A percentile compares a stretch with the other conserved stretches of the same genome.
Conservation (phyloP, 1,139 yeast genomes). For the Spathaspora sp. region DNA sequence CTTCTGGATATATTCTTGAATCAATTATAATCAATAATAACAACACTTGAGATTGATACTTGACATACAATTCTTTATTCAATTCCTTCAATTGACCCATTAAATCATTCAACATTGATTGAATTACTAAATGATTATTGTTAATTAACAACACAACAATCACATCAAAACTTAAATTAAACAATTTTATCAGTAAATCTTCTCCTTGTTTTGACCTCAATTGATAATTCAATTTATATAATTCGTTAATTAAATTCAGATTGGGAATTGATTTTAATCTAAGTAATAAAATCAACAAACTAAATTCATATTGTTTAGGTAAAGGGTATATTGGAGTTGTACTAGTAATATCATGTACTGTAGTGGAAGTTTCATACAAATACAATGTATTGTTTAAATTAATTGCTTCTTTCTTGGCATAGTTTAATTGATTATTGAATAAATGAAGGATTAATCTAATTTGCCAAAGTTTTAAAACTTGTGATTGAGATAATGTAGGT, state of each 20-base stretch:
- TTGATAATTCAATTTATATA: conserved; percentile 42
- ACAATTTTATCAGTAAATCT: conserved; percentile 17
- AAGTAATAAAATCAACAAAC: conserved; percentile 28
- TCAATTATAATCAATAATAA: conserved; percentile 21
- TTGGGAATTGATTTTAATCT: conserved; percentile 41
- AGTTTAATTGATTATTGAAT: conserved; percentile 28
- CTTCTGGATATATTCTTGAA: conserved; percentile 11
- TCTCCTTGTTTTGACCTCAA: conserved; percentile 23
- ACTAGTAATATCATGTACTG: background rate
- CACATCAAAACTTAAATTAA: conserved; percentile 35
- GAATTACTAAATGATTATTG: conserved; percentile 29
- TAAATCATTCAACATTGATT: conserved; percentile 27
- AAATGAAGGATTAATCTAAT: conserved; percentile 33
- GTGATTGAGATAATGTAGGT: conserved; percentile 8
- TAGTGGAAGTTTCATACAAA: conserved; percentile 28
- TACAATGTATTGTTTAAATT: conserved; percentile 38
- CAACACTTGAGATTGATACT: conserved; percentile 19
- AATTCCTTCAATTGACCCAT: conserved; percentile 13
- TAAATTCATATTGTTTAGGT: conserved; percentile 32
- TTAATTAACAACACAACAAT: conserved; percentile 31
- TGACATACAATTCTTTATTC: conserved; percentile 7
- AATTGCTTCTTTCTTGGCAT: conserved; percentile 41
- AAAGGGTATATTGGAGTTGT: conserved; percentile 30
- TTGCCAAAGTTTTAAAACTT: conserved; percentile 34
- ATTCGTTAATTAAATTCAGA: conserved; percentile 35